These are phyloP conservation scores for Fusarium sp. DNA, from an alignment of 2,329 filamentous ascomycete species.

Conservation along the genomic window DNA sequence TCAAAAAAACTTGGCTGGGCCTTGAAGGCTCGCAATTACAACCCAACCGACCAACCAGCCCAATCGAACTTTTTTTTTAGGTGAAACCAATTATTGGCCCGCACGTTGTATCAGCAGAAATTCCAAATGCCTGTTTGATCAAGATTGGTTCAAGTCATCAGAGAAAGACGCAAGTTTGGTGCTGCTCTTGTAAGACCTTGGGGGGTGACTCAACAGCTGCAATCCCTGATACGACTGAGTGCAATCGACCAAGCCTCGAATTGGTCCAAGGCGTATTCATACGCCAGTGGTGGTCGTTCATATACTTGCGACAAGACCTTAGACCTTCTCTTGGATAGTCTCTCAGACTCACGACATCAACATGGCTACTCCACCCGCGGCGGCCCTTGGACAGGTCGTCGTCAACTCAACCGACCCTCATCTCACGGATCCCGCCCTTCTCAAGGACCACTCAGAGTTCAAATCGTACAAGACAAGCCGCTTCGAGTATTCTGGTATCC, in stretches of 20 bases:
- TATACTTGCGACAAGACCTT: neutral
- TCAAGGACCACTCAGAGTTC: conserved; percentile 78
- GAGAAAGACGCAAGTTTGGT: conserved; percentile 19
- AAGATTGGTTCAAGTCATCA: conserved; percentile 4
- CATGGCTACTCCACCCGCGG: conserved; percentile 39
- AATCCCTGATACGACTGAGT: conserved; percentile 20
- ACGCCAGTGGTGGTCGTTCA: neutral
- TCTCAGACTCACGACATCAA: conserved; percentile 35
- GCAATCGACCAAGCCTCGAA: conserved; percentile 5
- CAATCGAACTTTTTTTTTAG: conserved; percentile 1
- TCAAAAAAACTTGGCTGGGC: conserved; percentile 27
- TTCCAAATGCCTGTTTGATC: conserved; percentile 1
- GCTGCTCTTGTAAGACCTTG: conserved; percentile 26
- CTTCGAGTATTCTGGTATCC: conserved; percentile 77
- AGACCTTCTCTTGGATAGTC: conserved; percentile 6
- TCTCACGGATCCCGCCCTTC: conserved; percentile 77
- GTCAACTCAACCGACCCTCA: conserved; percentile 52
- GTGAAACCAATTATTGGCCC: neutral
- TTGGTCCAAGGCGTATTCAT: neutral
- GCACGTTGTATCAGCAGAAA: neutral
- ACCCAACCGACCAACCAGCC: conserved; percentile 9
- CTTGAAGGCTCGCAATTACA: conserved; percentile 19
- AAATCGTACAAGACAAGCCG: conserved; percentile 75
- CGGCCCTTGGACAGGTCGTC: conserved; percentile 34
- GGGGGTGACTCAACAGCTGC: conserved; percentile 34